A percentile compares a stretch with the other conserved stretches of the same genome.
These are phyloP conservation scores for Ilyonectria mors-panacis DNA, from an alignment of 2,329 filamentous ascomycete species.

Conservation along the genomic window DNA sequence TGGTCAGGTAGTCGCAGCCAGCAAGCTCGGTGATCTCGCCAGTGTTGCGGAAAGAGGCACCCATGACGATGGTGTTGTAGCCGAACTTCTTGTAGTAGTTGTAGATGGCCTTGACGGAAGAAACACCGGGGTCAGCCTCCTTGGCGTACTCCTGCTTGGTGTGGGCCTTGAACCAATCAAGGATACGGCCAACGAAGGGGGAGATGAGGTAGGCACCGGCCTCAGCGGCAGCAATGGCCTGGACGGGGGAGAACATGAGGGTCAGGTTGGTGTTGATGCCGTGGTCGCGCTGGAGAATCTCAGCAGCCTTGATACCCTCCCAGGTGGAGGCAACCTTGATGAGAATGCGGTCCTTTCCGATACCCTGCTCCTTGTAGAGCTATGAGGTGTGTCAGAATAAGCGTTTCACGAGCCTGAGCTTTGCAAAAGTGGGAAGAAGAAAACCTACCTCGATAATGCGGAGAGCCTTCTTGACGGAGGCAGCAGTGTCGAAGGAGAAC, in stretches of 20 bases:
- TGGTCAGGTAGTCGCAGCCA: conserved; percentile 98
- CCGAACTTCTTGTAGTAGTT: conserved; percentile 99
- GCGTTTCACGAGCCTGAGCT: conserved; percentile 17
- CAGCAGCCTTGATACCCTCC: conserved; percentile 99
- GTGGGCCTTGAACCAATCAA: conserved; percentile 99
- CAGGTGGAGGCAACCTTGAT: conserved; percentile 99
- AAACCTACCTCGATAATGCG: conserved; percentile 90
- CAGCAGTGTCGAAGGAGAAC: conserved; percentile 95
- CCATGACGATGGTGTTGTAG: conserved; percentile 99
- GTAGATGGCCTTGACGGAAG: conserved; percentile 94
- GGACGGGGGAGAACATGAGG: conserved; percentile 95
- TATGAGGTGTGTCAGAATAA: conserved; percentile 54
- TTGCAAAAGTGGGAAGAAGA: too few species aligned
- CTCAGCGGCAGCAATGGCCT: conserved; percentile 97
- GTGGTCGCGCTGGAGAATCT: conserved; percentile 96
- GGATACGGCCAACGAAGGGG: conserved; percentile 98
- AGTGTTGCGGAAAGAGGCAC: conserved; percentile 95
- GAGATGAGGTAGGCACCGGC: conserved; percentile 98
- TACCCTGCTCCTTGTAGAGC: conserved; percentile 95
- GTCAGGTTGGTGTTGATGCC: conserved; percentile 99
- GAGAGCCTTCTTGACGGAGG: conserved; percentile 93
- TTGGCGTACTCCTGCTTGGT: conserved; percentile 94
- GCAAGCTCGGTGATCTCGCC: conserved; percentile 99
- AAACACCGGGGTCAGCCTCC: conserved; percentile 95
- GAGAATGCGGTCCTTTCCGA: conserved; percentile 93